These are phyloP conservation scores for Batkoa obscura DNA, from an alignment of 371 early-diverging fungal species.

Conservation along the genomic window DNA sequence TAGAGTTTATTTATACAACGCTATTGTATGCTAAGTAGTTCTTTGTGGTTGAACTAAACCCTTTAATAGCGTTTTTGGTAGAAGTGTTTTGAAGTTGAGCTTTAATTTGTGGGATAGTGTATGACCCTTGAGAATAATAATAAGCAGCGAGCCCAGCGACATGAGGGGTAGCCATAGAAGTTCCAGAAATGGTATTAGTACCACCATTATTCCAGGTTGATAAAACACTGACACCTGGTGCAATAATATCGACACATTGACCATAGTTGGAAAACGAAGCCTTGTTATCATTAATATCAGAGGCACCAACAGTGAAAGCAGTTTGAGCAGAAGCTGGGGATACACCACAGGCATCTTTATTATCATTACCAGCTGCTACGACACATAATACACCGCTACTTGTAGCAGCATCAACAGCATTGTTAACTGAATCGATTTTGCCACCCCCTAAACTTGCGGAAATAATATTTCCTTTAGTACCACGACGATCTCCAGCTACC, in stretches of 20 bases:
- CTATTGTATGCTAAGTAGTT: too few species aligned
- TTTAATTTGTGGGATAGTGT: neutral
- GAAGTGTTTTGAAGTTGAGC: neutral
- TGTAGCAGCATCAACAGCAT: slow-evolving; percentile 24
- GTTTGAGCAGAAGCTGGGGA: slow-evolving; percentile 37
- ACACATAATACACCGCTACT: slow-evolving; percentile 30
- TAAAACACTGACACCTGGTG: slow-evolving; percentile 22
- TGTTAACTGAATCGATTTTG: slow-evolving; percentile 10
- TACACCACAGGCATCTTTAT: slow-evolving; percentile 35
- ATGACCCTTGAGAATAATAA: slow-evolving; percentile 6
- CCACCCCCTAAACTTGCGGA: slow-evolving; percentile 35
- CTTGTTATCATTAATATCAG: slow-evolving; percentile 23
- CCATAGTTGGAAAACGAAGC: slow-evolving; percentile 41
- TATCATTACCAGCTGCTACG: slow-evolving; percentile 51
- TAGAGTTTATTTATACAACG: too few species aligned
- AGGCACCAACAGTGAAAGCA: slow-evolving; percentile 49
- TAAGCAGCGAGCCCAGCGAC: slow-evolving; percentile 55
- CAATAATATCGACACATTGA: slow-evolving; percentile 39
- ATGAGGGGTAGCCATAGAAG: slow-evolving; percentile 71
- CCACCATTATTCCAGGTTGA: slow-evolving; percentile 17
- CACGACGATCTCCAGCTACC: slow-evolving; percentile 20
- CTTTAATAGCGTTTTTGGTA: neutral
- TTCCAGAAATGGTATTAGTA: slow-evolving; percentile 34
- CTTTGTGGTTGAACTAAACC: too few species aligned
- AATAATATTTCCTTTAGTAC: slow-evolving; percentile 16